Evolutionary conservation across 768 basidiomycete species (phyloP).

Genomic region (Cytidiella melzeri): DNA sequence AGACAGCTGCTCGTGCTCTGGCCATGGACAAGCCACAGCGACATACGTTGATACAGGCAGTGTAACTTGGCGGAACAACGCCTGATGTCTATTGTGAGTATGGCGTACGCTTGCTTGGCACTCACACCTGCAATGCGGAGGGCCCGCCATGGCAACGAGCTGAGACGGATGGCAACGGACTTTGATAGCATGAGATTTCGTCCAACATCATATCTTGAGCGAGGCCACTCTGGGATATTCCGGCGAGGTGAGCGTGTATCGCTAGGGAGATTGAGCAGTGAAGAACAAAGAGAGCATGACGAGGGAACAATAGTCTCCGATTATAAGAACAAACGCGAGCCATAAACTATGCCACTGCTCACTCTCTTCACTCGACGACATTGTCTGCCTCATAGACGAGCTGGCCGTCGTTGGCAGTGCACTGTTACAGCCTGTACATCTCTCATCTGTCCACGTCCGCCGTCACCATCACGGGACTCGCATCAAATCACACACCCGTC

Average conservation of each 20-base stretch:
- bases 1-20: no score
- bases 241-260: neutral
- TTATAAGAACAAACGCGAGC: neutral
- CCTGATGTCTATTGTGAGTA: no score
- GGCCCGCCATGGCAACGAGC: no score
- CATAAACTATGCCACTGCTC: neutral
- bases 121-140: no score
- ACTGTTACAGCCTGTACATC: neutral
- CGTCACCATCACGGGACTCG: neutral
- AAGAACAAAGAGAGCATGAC: neutral
- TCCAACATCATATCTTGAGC: no score
- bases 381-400: neutral
- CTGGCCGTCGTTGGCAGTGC: neutral
- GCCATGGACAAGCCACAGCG: no score
- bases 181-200: no score
- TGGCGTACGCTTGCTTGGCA: no score
- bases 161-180: no score
- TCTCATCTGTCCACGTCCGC: constrained; percentile 2
- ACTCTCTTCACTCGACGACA: neutral
- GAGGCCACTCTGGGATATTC: neutral
- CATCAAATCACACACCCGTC: constrained; percentile 3
- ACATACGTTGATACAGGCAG: no score
- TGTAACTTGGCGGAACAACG: no score
- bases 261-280: neutral
- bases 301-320: neutral